A percentile compares a stretch with the other conserved stretches of the same genome.
These are phyloP conservation scores for Podospora australis DNA, from an alignment of 495 filamentous ascomycete species.

Conservation along the genomic window DNA sequence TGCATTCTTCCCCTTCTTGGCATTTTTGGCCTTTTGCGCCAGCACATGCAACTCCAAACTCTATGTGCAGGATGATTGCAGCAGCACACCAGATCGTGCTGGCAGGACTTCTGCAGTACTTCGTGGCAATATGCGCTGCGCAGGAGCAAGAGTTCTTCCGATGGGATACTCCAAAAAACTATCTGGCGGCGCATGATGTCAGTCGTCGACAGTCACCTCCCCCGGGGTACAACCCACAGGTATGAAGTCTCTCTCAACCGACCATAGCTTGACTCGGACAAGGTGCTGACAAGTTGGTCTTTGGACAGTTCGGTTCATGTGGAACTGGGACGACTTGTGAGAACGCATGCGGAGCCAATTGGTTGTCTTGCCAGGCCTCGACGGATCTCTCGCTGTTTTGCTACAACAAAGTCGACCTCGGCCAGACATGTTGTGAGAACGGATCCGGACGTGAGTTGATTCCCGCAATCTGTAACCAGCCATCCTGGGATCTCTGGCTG, in stretches of 20 bases:
- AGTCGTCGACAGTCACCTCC: slow-evolving; percentile 18
- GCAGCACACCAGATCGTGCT: no score
- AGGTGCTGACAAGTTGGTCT: no score
- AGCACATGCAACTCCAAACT: not conserved
- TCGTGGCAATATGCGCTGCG: slow-evolving; percentile 1
- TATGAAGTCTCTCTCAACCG: no score
- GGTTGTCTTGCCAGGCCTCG: slow-evolving; percentile 21
- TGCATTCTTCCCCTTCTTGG: slow-evolving; percentile 3
- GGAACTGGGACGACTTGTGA: slow-evolving; percentile 23
- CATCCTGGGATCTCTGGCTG: no score
- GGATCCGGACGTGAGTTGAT: slow-evolving; percentile 27
- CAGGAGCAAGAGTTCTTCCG: slow-evolving; percentile 15
- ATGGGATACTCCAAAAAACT: slow-evolving; percentile 10
- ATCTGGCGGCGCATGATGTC: no score
- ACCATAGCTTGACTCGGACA: no score
- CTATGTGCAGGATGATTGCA: no score
- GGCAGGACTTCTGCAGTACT: slow-evolving; percentile 1
- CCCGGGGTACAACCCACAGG: slow-evolving; percentile 25
- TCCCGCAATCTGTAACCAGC: no score
- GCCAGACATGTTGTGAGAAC: slow-evolving; percentile 26
- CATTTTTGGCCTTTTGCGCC: not conserved
- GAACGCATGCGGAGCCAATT: slow-evolving; percentile 24
- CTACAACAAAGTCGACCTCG: slow-evolving; percentile 25
- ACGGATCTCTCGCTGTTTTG: slow-evolving; percentile 27
- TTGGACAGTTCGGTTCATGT: slow-evolving; percentile 26